A percentile compares a stretch with the other conserved stretches of the same genome.
Evolutionary conservation across 805 yeast species (phyloP).

Genomic region (Priceomyces medius): DNA sequence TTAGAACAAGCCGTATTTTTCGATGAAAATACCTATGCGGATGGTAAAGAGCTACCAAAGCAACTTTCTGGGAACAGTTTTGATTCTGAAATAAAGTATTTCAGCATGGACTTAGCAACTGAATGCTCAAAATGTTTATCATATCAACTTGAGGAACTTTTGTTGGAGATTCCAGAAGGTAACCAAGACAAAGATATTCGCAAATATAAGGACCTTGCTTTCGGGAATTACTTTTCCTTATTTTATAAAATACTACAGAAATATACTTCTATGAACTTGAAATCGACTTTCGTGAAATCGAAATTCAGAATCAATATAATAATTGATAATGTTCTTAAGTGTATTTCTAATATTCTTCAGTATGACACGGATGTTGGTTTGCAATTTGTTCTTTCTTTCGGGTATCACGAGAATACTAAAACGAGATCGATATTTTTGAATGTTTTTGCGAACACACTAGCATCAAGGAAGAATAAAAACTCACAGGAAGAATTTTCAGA

Average conservation of each 20-base stretch:
- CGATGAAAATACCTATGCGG: conserved; percentile 19
- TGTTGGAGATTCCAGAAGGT: conserved; percentile 60
- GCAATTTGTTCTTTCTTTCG: conserved; percentile 72
- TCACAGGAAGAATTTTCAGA: conserved; percentile 30
- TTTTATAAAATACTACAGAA: conserved; percentile 55
- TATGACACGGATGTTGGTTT: conserved; percentile 78
- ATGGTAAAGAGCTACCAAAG: conserved; percentile 2
- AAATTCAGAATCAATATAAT: conserved; percentile 57
- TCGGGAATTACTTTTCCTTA: conserved; percentile 66
- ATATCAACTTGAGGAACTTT: conserved; percentile 51
- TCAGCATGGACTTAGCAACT: conserved; percentile 58
- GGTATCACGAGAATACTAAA: conserved; percentile 64
- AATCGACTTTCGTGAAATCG: conserved; percentile 17
- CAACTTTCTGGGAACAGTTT: conserved; percentile 3
- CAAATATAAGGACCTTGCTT: conserved; percentile 57
- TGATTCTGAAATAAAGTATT: conserved; percentile 40
- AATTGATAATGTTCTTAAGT: conserved; percentile 61
- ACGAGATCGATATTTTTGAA: conserved; percentile 72
- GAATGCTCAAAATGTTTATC: conserved; percentile 64
- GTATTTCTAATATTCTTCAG: conserved; percentile 66
- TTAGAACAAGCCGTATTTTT: conserved; percentile 50
- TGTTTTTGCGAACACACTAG: conserved; percentile 69
- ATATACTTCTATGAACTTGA: conserved; percentile 26
- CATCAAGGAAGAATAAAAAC: conserved; percentile 27
- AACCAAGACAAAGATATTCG: conserved; percentile 51